phyloP scores from a whole-genome alignment of 129 eudicot species.

The Silybum marianum region DNA sequence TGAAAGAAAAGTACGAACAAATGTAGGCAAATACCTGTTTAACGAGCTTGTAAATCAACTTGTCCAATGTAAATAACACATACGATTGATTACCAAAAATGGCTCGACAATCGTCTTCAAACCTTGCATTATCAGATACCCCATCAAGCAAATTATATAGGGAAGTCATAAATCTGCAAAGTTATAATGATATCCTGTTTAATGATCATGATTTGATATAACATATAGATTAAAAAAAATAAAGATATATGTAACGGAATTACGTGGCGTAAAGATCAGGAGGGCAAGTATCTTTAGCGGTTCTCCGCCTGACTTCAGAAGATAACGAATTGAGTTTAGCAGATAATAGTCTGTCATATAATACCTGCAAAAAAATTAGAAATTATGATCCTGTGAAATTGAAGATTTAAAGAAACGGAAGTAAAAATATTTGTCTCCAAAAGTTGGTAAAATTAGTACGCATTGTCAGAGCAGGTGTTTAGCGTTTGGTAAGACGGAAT shows the following conservation, averaged over 20 bases:
- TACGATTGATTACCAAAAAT: constrained; percentile 93
- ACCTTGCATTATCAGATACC: constrained; percentile 79
- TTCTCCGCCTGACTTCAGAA: constrained; percentile 56
- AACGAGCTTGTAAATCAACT: constrained; percentile 86
- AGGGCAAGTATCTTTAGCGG: constrained; percentile 53
- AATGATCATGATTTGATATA: constrained; percentile 7
- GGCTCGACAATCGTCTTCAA: constrained; percentile 95
- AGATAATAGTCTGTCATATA: constrained; percentile 78
- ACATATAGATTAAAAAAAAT: constrained; percentile 2
- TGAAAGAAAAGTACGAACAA: neutral
- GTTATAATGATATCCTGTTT: constrained; percentile 1
- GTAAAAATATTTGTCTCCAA: neutral
- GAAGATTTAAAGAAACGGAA: neutral
- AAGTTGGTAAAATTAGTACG: neutral
- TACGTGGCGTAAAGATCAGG: constrained; percentile 78
- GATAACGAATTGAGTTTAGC: constrained; percentile 62
- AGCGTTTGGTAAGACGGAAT: too few relatives aligned
- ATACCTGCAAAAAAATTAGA: constrained; percentile 39
- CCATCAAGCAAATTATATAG: constrained; percentile 88
- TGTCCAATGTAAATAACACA: constrained; percentile 92
- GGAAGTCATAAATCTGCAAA: constrained; percentile 77
- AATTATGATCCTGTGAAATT: neutral
- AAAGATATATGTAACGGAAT: neutral
- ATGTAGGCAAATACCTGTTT: constrained; percentile 64
- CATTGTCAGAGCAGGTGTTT: neutral